These are phyloP conservation scores for Yamadazyma aaseri DNA, from an alignment of 1,139 yeast genomes.

Conservation along the genomic window DNA sequence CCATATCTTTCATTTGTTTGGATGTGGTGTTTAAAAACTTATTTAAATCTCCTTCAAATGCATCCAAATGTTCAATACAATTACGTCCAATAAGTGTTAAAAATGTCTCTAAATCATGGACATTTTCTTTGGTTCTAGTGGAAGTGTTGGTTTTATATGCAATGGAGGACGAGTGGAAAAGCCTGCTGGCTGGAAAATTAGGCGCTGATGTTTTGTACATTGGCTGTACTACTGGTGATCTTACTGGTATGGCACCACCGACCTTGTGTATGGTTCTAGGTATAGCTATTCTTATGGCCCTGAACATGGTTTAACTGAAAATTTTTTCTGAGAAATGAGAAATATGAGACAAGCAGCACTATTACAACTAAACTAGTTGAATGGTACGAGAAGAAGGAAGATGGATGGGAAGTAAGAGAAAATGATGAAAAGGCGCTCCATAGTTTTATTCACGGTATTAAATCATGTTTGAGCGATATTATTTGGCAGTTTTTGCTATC, in stretches of 20 bases:
- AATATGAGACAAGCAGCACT: too few species aligned
- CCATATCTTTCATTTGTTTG: constrained; percentile 65
- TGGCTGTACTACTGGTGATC: neutral
- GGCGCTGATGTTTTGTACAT: neutral
- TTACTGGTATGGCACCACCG: neutral
- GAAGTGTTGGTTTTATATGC: constrained; percentile 35
- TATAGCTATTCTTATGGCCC: constrained; percentile 7
- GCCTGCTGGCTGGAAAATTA: constrained; percentile 5
- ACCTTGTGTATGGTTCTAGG: constrained; percentile 2
- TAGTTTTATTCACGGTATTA: too few species aligned
- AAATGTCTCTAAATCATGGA: constrained; percentile 75
- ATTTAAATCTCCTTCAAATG: constrained; percentile 73
- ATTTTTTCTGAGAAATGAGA: constrained; percentile 7
- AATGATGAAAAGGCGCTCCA: too few species aligned
- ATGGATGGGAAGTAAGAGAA: too few species aligned
- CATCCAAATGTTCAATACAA: constrained; percentile 61
- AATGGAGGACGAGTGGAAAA: constrained; percentile 14
- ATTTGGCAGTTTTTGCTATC: too few species aligned
- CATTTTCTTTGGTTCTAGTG: constrained; percentile 48
- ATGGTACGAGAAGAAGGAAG: too few species aligned
- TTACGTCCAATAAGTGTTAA: constrained; percentile 75
- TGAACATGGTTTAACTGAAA: constrained; percentile 10
- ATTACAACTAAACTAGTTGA: too few species aligned
- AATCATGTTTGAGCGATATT: too few species aligned
- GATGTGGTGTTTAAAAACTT: constrained; percentile 60